phyloP scores from a whole-genome alignment of 164 flowering plant genomes.

The Stephania japonica region DNA sequence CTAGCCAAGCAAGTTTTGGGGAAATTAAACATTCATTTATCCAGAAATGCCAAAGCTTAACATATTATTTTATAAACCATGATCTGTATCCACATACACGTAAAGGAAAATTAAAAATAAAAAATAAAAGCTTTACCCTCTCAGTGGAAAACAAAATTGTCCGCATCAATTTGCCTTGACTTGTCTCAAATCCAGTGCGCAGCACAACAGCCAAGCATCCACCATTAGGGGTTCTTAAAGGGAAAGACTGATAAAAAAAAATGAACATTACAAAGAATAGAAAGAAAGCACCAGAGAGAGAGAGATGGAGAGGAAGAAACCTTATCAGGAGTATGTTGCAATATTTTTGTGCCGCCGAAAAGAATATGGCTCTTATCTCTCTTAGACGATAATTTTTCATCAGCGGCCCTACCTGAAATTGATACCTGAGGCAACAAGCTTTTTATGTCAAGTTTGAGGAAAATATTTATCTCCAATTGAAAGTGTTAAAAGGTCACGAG shows the following conservation, averaged over 20 bases:
- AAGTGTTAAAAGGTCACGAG: not conserved
- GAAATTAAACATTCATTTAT: not conserved
- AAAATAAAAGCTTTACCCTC: constrained; percentile 47
- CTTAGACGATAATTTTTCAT: constrained; percentile 65
- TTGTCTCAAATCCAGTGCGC: constrained; percentile 96
- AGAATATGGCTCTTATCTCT: constrained; percentile 87
- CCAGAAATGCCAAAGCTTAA: constrained; percentile 7
- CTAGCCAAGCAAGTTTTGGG: not conserved
- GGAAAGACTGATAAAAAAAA: constrained; percentile 39
- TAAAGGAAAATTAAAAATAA: no score
- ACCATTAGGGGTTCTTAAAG: constrained; percentile 88
- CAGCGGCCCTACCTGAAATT: constrained; percentile 51
- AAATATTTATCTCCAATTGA: not conserved
- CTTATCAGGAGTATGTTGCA: constrained; percentile 96
- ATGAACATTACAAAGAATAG: not conserved
- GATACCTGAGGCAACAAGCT: constrained; percentile 50
- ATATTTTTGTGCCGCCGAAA: constrained; percentile 96
- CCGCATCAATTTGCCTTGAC: constrained; percentile 97
- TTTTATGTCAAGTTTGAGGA: not conserved
- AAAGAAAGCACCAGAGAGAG: not conserved
- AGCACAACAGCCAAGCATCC: constrained; percentile 93
- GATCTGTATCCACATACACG: no score
- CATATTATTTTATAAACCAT: no score
- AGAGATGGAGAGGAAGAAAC: constrained; percentile 25
- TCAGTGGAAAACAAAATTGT: constrained; percentile 96